Evolutionary conservation across 345 rosid genomes (phyloP).

Genomic region (Anastatica hierochuntica): DNA sequence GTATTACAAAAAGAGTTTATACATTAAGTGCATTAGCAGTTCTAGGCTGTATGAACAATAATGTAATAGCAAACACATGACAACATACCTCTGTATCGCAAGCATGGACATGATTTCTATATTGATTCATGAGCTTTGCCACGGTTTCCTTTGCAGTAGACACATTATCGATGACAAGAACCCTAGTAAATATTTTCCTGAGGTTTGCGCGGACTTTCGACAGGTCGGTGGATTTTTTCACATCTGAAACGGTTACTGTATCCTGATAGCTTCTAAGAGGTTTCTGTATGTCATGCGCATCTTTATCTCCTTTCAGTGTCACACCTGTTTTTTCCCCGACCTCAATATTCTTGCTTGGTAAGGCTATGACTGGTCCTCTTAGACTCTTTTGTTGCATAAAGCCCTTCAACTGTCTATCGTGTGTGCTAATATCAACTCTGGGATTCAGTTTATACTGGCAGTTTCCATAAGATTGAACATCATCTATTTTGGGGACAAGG

Average conservation of each 20-base stretch:
- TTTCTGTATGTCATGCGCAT: background rate
- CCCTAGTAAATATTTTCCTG: conserved; percentile 39
- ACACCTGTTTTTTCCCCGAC: too few relatives aligned
- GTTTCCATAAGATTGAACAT: conserved; percentile 15
- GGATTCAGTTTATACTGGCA: conserved; percentile 2
- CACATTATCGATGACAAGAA: conserved; percentile 54
- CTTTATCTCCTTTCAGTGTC: background rate
- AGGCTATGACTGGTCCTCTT: background rate
- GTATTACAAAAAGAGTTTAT: background rate
- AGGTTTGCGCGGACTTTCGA: conserved; percentile 35
- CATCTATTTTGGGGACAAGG: background rate
- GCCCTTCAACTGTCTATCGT: conserved; percentile 20
- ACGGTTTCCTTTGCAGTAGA: conserved; percentile 52
- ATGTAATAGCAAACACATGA: background rate
- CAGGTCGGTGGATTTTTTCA: background rate
- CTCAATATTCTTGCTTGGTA: conserved; percentile 9
- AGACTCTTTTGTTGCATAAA: conserved; percentile 7
- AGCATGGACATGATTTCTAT: conserved; percentile 67
- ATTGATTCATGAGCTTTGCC: conserved; percentile 46
- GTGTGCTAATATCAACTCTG: background rate
- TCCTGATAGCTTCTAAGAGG: conserved; percentile 2
- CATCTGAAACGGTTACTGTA: conserved; percentile 5
- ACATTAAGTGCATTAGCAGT: background rate
- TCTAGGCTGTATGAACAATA: background rate
- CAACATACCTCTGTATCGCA: conserved; percentile 88